Evolutionary conservation across 2,329 filamentous ascomycete genomes (phyloP).

Genomic region (Diaporthe destruens): DNA sequence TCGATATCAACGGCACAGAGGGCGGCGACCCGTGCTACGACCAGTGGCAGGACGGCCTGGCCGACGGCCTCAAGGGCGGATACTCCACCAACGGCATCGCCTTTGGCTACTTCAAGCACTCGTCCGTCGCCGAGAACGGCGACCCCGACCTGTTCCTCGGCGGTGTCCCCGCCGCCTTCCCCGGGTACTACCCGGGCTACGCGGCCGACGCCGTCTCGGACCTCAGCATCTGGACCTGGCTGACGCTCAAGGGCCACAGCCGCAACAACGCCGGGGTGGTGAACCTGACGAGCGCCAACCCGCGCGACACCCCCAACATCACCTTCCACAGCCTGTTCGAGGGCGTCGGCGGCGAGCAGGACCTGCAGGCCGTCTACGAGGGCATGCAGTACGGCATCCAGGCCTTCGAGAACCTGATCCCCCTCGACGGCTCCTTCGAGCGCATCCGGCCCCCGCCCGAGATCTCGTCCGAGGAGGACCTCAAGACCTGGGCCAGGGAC

Average conservation of each 20-base stretch:
- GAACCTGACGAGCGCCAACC: constrained; percentile 41
- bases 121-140: constrained; percentile 51
- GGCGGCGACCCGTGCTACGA: constrained; percentile 42
- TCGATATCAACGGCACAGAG: constrained; percentile 39
- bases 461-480: constrained; percentile 25
- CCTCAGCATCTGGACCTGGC: constrained; percentile 43
- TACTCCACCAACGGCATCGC: constrained; percentile 43
- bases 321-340: constrained; percentile 64
- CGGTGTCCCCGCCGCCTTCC: constrained; percentile 39
- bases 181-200: constrained; percentile 41
- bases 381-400: constrained; percentile 29
- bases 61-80: constrained; percentile 46
- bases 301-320: constrained; percentile 43
- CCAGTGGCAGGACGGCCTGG: constrained; percentile 41
- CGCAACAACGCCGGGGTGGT: constrained; percentile 46
- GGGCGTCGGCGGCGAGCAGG: constrained; percentile 43
- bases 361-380: constrained; percentile 62
- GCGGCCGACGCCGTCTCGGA: constrained; percentile 35
- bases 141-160: constrained; percentile 62
- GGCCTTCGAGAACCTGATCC: constrained; percentile 33
- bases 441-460: background rate
- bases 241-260: constrained; percentile 44
- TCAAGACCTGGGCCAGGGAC: constrained; percentile 13
- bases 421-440: constrained; percentile 15
- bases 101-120: constrained; percentile 28